Percentiles rank a stretch among this genome's conserved stretches.
phyloP scores from a whole-genome alignment of 2,329 filamentous ascomycete genomes.

The Fusarium sp. region DNA sequence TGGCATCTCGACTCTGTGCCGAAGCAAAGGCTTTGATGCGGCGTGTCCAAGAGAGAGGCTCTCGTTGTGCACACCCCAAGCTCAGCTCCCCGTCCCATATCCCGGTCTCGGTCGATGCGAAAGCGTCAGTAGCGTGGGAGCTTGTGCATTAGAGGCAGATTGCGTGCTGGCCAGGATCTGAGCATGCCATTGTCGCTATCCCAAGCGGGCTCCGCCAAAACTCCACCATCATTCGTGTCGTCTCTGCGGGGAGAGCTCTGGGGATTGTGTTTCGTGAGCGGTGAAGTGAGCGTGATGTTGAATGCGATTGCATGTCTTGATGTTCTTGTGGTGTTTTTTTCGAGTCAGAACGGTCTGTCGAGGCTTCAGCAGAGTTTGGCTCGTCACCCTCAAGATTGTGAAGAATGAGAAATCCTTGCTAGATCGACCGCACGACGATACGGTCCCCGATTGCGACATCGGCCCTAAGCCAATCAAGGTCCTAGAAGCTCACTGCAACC shows the following conservation, averaged over 20 bases:
- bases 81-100: conserved; percentile 20
- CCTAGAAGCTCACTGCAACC: background rate
- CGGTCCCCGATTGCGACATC: conserved; percentile 43
- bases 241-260: conserved; percentile 1
- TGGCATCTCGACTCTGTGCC: conserved; percentile 25
- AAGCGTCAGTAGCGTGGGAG: conserved; percentile 26
- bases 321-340: no score
- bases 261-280: background rate
- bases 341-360: background rate
- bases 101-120: background rate
- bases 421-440: conserved; percentile 39
- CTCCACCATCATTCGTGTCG: conserved; percentile 33
- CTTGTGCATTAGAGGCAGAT: conserved; percentile 31
- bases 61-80: conserved; percentile 20
- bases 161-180: conserved; percentile 47
- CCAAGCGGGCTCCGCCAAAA: conserved; percentile 28
- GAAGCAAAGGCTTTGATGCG: conserved; percentile 5
- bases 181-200: conserved; percentile 44
- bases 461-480: conserved; percentile 5
- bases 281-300: background rate
- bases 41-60: background rate
- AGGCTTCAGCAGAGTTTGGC: background rate
- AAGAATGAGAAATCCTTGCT: conserved; percentile 12
- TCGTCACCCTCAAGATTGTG: conserved; percentile 4
- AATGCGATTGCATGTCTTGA: fast-evolving